Evolutionary conservation across 1,284 basidiomycete species (phyloP).

Genomic region (Apiotrichum domesticum): DNA sequence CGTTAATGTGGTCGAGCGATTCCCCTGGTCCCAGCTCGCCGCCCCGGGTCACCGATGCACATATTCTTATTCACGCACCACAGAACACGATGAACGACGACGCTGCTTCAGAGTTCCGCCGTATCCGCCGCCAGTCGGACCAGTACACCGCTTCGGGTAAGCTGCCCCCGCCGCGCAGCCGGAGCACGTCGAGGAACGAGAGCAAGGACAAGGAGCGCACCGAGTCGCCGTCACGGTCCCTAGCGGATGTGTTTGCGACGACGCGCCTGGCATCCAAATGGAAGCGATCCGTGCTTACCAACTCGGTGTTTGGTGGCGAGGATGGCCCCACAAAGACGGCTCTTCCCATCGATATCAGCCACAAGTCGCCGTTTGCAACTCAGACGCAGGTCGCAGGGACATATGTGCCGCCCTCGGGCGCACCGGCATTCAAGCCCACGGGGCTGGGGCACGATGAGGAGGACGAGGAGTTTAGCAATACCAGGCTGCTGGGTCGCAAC

Average conservation of each 20-base stretch:
- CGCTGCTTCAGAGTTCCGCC: slow-evolving; percentile 12
- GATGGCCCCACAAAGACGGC: slow-evolving; percentile 20
- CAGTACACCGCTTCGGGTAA: background rate
- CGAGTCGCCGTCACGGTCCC: slow-evolving; percentile 4
- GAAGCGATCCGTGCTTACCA: slow-evolving; percentile 14
- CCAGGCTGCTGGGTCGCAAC: slow-evolving; percentile 52
- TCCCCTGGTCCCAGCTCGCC: slow-evolving; percentile 34
- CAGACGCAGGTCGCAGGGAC: slow-evolving; percentile 24
- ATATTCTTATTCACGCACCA: slow-evolving; percentile 34
- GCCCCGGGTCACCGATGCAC: slow-evolving; percentile 28
- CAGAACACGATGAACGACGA: slow-evolving; percentile 5
- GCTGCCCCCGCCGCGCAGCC: background rate
- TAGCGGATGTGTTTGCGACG: slow-evolving; percentile 2
- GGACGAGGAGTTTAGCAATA: slow-evolving; percentile 38
- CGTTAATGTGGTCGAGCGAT: background rate
- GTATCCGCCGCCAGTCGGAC: slow-evolving; percentile 10
- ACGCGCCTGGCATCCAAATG: slow-evolving; percentile 14
- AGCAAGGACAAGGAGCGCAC: background rate
- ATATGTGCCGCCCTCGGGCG: slow-evolving; percentile 63
- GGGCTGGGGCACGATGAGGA: background rate
- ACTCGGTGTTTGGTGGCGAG: background rate
- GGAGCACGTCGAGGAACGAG: background rate
- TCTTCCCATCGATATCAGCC: slow-evolving; percentile 37
- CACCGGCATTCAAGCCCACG: slow-evolving; percentile 61
- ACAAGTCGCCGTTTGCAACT: slow-evolving; percentile 39